phyloP scores from a whole-genome alignment of 148 eudicot species.

The Camellia lanceoleosa region DNA sequence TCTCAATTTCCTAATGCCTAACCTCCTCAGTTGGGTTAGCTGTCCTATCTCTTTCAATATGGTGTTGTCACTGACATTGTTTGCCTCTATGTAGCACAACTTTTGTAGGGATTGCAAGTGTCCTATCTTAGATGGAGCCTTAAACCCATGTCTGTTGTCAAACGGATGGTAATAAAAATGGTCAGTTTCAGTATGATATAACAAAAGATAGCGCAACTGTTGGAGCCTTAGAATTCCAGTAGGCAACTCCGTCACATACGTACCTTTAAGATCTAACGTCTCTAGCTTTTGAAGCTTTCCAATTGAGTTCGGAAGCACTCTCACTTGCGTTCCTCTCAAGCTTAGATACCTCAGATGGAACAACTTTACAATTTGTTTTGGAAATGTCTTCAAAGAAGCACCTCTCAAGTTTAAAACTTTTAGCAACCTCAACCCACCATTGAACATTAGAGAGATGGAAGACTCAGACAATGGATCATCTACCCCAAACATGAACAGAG shows the following conservation, averaged over 20 bases:
- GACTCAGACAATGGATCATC: too few species aligned
- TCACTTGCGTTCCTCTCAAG: constrained; percentile 6
- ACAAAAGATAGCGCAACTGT: not conserved
- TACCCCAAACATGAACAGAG: too few species aligned
- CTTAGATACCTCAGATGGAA: constrained; percentile 5
- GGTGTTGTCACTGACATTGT: not conserved
- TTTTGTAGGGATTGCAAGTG: not conserved
- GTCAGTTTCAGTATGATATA: not conserved
- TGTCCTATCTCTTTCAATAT: not conserved
- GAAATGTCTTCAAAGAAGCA: too few species aligned
- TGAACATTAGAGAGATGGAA: too few species aligned
- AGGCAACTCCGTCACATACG: constrained; percentile 12
- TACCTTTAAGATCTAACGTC: constrained; percentile 9
- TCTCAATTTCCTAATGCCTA: not conserved
- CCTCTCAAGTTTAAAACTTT: too few species aligned
- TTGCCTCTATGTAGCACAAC: not conserved
- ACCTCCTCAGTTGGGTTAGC: not conserved
- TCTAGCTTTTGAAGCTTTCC: constrained; percentile 11
- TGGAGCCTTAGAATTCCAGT: constrained; percentile 13
- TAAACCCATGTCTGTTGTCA: not conserved
- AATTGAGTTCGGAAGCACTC: not conserved
- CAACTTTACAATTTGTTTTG: not conserved
- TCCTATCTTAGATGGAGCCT: not conserved
- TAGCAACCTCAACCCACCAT: too few species aligned
- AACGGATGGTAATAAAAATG: not conserved